A percentile compares a stretch with the other conserved stretches of the same genome.
Evolutionary conservation across 768 basidiomycete species (phyloP).

Genomic region (Phlebiopsis flavidoalba): DNA sequence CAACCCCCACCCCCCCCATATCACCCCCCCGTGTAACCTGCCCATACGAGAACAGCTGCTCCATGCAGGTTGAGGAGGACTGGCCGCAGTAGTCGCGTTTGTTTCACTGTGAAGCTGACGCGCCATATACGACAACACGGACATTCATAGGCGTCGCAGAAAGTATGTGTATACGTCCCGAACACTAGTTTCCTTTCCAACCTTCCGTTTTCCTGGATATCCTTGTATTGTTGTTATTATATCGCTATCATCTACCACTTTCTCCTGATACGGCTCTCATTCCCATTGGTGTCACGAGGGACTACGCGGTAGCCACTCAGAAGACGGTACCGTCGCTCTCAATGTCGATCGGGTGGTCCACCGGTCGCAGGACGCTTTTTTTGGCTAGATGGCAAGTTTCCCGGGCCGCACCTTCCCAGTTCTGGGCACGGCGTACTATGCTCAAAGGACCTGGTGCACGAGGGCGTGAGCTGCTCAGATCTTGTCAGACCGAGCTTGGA

Average conservation of each 20-base stretch:
- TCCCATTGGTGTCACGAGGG: neutral
- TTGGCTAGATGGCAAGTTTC: conserved; percentile 89
- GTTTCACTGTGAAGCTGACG: conserved; percentile 51
- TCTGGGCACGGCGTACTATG: too few species aligned
- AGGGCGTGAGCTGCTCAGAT: conserved; percentile 63
- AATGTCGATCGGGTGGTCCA: conserved; percentile 84
- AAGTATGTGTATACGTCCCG: neutral
- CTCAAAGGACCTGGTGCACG: conserved; percentile 91
- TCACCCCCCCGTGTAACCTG: too few species aligned
- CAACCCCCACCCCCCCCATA: too few species aligned
- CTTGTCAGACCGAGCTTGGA: conserved; percentile 43
- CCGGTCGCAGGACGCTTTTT: conserved; percentile 65
- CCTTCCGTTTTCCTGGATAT: neutral
- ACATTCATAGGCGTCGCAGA: conserved; percentile 6
- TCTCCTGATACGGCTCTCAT: neutral
- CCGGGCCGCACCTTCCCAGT: conserved; percentile 95
- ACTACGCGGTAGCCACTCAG: conserved; percentile 21
- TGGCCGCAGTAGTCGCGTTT: conserved; percentile 50
- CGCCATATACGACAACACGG: conserved; percentile 43
- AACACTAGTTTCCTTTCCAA: neutral
- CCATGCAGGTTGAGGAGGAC: conserved; percentile 47
- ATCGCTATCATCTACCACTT: neutral
- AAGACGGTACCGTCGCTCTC: conserved; percentile 84
- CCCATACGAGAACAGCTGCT: too few species aligned
- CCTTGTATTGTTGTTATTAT: conserved; percentile 5